Base-by-base conservation (phyloP, 139 green algal species). In the Ettlia oleoabundans region DNA sequence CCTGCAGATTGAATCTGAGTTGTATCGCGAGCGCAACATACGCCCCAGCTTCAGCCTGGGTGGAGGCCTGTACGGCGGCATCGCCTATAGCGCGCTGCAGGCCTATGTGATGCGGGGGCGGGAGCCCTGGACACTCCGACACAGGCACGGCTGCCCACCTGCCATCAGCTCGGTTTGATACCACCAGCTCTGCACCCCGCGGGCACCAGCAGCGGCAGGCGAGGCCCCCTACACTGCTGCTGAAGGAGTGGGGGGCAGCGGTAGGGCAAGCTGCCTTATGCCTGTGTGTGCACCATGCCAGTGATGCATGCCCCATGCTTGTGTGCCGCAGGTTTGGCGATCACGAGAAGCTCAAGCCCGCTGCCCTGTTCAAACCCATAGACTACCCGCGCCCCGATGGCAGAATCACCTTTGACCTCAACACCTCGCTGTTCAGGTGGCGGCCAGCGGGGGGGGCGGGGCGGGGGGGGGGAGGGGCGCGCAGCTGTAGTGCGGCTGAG, bases 81-180 rank as follows among this genome's bases (percentile, higher is more conserved):
- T 98, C 40, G 55, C 86, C 18, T 83, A 97, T 84, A 90, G 94
- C 35, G 95, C 90, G 2, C 35, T 98, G 9, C 91, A 94, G 40
- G 86, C 89, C 24, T 96, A 90, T 75, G 38, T 98, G 30, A 47
- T 96, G 26, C 69, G 90, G 15, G 95, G 95, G 37, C 85, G 82
- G 41, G 92, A 92, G 70, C 96, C 95, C 6, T 98, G 95, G 95
- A 98, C 95, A 2, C 82, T 98, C 26, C 81, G 81, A n/a, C 85
- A 94, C 69, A 86, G 87, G 90, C 94, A 67, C 1, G n/a, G n/a
- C n/a, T n/a, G 63, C 2, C 32, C 64, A 24, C 61, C 70, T 68
- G 28, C 1, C 5, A 26, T 8, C 24, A 10, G 3, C 43, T 26
- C 10, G 33, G 8, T 33, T 32, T 47, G 32, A 28, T 3, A 24